These are phyloP conservation scores for Vinca minor DNA, from an alignment of 257 asterid genomes.

Conservation along the genomic window DNA sequence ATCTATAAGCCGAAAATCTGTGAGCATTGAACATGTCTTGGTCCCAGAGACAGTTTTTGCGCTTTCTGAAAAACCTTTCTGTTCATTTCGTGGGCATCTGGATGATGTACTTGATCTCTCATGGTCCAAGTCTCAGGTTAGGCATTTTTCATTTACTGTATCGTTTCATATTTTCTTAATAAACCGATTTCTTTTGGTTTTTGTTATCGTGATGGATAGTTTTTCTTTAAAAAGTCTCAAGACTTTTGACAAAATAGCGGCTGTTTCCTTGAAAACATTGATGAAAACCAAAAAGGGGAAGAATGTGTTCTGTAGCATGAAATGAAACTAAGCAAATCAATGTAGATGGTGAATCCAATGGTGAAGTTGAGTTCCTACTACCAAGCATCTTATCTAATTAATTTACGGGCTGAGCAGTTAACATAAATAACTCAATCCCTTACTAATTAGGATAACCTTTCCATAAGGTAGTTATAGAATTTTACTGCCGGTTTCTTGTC, in stretches of 20 bases:
- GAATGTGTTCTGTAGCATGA: background rate
- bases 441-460: background rate
- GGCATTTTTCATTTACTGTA: constrained; percentile 18
- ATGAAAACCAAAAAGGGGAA: background rate
- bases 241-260: background rate
- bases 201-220: background rate
- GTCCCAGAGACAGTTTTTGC: constrained; percentile 77
- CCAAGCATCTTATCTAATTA: background rate
- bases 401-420: background rate
- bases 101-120: constrained; percentile 90
- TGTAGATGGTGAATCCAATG: background rate
- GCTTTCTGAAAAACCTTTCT: constrained; percentile 70
- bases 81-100: constrained; percentile 81
- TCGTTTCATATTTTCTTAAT: constrained; percentile 3
- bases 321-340: background rate
- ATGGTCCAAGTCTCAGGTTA: constrained; percentile 98
- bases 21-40: constrained; percentile 67
- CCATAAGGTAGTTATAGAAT: background rate
- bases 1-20: constrained; percentile 74
- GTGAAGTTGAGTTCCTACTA: background rate
- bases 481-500: background rate
- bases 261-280: too few relatives aligned
- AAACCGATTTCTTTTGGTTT: background rate
- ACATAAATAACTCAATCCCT: background rate
- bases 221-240: background rate